A percentile compares a stretch with the other conserved stretches of the same genome.
Evolutionary conservation across 1,284 basidiomycete genomes (phyloP).

Genomic region (Stereum hirsutum): DNA sequence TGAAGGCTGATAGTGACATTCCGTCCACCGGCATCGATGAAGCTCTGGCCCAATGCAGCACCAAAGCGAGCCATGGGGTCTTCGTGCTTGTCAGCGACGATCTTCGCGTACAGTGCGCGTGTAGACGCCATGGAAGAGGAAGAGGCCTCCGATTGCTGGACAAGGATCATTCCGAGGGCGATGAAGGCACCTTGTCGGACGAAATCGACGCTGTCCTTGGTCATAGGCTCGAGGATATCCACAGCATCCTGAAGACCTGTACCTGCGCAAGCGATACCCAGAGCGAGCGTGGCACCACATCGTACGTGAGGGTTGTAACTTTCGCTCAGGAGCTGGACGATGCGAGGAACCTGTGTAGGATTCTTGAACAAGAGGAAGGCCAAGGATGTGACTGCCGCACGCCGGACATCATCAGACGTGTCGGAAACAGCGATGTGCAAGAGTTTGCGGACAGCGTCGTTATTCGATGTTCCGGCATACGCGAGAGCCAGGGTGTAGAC

Average conservation of each 20-base stretch:
- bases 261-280: constrained; percentile 95
- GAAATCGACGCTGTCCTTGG: constrained; percentile 93
- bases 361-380: constrained; percentile 96
- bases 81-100: constrained; percentile 91
- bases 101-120: constrained; percentile 79
- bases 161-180: constrained; percentile 90
- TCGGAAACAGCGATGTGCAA: constrained; percentile 95
- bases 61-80: constrained; percentile 97
- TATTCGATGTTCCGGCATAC: constrained; percentile 92
- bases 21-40: constrained; percentile 93
- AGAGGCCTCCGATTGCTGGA: constrained; percentile 88
- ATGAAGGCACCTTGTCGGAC: constrained; percentile 97
- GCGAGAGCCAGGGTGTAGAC: constrained; percentile 93
- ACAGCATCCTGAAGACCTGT: constrained; percentile 91
- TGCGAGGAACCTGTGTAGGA: constrained; percentile 86
- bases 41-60: constrained; percentile 87
- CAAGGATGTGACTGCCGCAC: constrained; percentile 89
- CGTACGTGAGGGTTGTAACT: constrained; percentile 98
- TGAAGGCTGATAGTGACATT: constrained; percentile 92
- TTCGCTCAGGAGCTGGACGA: constrained; percentile 92
- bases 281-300: constrained; percentile 89
- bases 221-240: constrained; percentile 93
- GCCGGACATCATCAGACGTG: constrained; percentile 91
- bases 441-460: constrained; percentile 82
- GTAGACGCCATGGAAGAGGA: constrained; percentile 74